Base-by-base conservation (phyloP, 2,329 filamentous ascomycete species). In the Fusarium coffeatum region DNA sequence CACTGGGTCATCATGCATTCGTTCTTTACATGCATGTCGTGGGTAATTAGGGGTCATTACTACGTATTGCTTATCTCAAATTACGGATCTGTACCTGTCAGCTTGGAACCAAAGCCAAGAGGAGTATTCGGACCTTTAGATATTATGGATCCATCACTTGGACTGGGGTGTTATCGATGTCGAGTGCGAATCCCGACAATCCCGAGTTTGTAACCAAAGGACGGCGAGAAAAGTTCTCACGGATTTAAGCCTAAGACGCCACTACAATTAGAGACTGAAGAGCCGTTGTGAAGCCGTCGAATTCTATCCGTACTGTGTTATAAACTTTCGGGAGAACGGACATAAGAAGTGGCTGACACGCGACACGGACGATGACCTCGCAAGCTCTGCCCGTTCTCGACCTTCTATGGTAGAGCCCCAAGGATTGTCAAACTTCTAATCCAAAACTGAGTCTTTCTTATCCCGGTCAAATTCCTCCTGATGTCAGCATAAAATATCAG, bases 51-150 rank as follows among this genome's bases (percentile, higher is more conserved):
- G 48, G 63, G 42, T 46, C 55, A 59, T 49, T 18, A 28, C 11
- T 28, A 28, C 27, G 27, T 28, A 27, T 37, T 50, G 28, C 30
- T 42, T 51, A 64, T 64, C 59, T 64, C 28, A 23, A 64, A 56
- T 49, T 46, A 47, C 61, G 37, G 25, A 64, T 10, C 6, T 56
- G 47, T 50, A 22, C 47, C 43, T 45, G 30, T 32, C 22, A 63
- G 42, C 41, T 40, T 18, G 15, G 18, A 30, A 50, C 37, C 30
- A 28, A 34, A 55, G 41, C 47, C 64, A 49, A 30, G 15, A 43
- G 18, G 20, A 22, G 32, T 66, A 61, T 61, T 66, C 55, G 62
- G 63, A 66, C 63, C 61, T 66, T 66, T 66, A n/a, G 3, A 22
- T 34, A 18, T 18, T 59, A 32, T 50, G 30, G 40, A 65, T 42